Base-by-base conservation (phyloP, 2,329 filamentous ascomycete species). In the Colletotrichum destructivum region DNA sequence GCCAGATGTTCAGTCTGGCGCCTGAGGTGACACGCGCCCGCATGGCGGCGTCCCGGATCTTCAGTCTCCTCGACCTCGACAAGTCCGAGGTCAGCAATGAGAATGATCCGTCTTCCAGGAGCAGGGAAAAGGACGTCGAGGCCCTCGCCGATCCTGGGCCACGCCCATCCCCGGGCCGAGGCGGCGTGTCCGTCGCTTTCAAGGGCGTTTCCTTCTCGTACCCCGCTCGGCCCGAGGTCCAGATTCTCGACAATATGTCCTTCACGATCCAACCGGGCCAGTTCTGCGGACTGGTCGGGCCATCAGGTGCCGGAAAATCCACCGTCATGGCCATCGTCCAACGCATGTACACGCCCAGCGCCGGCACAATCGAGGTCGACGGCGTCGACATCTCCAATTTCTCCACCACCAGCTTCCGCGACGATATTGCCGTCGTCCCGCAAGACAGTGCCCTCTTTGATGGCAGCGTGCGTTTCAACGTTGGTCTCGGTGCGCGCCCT, bases 1-100 rank as follows among this genome's bases (percentile, higher is more conserved):
- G 92, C 12, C 90, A 94, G 76, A 90, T 94, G 80, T 94, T 95
- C 78, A 90, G 90, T 31, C 87, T 95, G 1, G 92, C 92, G 0
- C 93, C 92, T 0, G 93, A 95, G 74, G 87, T 95, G n/a, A 90
- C 91, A 1, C 88, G 89, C 55, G 92, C 93, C 0, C 87, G 87
- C 40, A 84, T 85, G 1, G 90, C 92, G 3, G 88, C 90, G 13
- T 87, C 86, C 7, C 84, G 89, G 46, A 89, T 93, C 56, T 81
- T 88, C 64, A 84, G 80, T 70, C 79, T 89, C 35, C 84, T 89
- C 61, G 82, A 85, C 56, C 78, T 88, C 63, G 74, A 84, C 2
- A 69, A 69, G 57, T 60, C 57, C 26, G 52, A 71, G 26, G 73
- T 61, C 8, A 65, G 64, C 23, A 64, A 74, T 23, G 70, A 73